A percentile compares a stretch with the other conserved stretches of the same genome.
phyloP scores from a whole-genome alignment of 768 basidiomycete genomes.

The Paxillus rubicundulus region DNA sequence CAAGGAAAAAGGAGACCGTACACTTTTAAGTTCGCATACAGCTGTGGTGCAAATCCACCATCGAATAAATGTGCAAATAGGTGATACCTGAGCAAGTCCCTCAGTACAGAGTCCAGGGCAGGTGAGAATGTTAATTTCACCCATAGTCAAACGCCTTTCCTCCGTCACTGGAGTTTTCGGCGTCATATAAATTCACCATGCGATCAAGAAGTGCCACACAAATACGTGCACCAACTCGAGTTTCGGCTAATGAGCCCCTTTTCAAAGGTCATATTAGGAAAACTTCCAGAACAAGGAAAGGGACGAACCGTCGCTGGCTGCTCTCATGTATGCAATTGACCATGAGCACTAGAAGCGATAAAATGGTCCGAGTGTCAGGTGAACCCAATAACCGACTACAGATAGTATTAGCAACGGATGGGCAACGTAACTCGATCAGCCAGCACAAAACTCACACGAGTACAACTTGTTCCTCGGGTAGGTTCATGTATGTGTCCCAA shows the following conservation, averaged over 20 bases:
- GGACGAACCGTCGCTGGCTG: conserved; percentile 52
- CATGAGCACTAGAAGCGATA: conserved; percentile 67
- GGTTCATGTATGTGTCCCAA: conserved; percentile 63
- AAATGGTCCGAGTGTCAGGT: conserved; percentile 57
- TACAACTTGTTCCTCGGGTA: conserved; percentile 71
- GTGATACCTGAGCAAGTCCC: conserved; percentile 48
- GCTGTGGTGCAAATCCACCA: conserved; percentile 50
- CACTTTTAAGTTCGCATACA: conserved; percentile 64
- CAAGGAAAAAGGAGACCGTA: conserved; percentile 33
- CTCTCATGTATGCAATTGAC: conserved; percentile 67
- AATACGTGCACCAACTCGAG: conserved; percentile 58
- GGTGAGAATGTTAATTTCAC: conserved; percentile 36
- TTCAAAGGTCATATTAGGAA: conserved; percentile 2
- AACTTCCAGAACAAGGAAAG: not conserved
- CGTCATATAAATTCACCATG: conserved; percentile 69
- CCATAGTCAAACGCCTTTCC: conserved; percentile 75
- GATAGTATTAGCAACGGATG: conserved; percentile 7
- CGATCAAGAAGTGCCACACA: conserved; percentile 67
- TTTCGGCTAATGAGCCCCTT: conserved; percentile 50
- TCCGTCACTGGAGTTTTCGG: conserved; percentile 59
- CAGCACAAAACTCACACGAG: conserved; percentile 56
- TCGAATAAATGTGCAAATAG: conserved; percentile 66
- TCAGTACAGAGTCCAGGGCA: conserved; percentile 7
- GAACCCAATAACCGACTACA: conserved; percentile 60
- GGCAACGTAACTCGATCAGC: not conserved